A percentile compares a stretch with the other conserved stretches of the same genome.
Conservation (phyloP, 176 grass and related monocot species). For the Aegilops tauschii region DNA sequence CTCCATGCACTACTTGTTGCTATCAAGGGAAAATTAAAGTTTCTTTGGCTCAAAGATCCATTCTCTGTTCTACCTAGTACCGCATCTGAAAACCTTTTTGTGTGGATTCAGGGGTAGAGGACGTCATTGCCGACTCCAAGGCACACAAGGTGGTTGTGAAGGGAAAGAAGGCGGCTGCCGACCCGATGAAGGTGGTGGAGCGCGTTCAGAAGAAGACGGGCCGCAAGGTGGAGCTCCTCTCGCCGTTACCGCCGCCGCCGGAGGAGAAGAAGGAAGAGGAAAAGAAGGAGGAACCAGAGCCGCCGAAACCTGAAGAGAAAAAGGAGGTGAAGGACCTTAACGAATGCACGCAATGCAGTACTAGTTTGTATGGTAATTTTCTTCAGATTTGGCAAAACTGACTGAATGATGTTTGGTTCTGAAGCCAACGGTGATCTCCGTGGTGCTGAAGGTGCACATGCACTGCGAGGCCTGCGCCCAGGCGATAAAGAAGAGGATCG, state of each 20-base stretch:
- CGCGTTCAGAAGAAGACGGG: slow-evolving; percentile 87
- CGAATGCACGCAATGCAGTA: not conserved
- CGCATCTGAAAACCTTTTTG: slow-evolving; percentile 19
- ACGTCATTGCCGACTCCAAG: slow-evolving; percentile 66
- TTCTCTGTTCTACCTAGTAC: not conserved
- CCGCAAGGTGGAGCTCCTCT: slow-evolving; percentile 82
- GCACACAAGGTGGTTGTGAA: slow-evolving; percentile 84
- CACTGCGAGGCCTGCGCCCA: slow-evolving; percentile 84
- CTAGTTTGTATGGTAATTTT: not conserved
- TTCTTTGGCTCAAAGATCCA: slow-evolving; percentile 17
- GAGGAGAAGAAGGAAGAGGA: slow-evolving; percentile 72
- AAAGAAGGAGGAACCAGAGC: slow-evolving; percentile 45
- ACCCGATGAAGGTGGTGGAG: slow-evolving; percentile 92
- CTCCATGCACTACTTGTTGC: slow-evolving; percentile 20
- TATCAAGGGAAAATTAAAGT: not conserved
- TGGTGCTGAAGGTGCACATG: slow-evolving; percentile 83
- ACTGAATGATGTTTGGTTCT: not conserved
- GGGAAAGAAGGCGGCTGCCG: slow-evolving; percentile 78
- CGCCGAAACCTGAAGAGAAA: slow-evolving; percentile 47
- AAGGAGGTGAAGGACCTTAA: slow-evolving; percentile 36
- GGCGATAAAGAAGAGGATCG: slow-evolving; percentile 71
- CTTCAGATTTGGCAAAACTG: slow-evolving; percentile 11
- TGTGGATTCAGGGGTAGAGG: slow-evolving; percentile 65
- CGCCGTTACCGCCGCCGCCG: slow-evolving; percentile 43
- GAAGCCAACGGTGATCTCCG: slow-evolving; percentile 60